phyloP scores from a whole-genome alignment of 2,329 filamentous ascomycete genomes.

The Elsinoe ampelina region DNA sequence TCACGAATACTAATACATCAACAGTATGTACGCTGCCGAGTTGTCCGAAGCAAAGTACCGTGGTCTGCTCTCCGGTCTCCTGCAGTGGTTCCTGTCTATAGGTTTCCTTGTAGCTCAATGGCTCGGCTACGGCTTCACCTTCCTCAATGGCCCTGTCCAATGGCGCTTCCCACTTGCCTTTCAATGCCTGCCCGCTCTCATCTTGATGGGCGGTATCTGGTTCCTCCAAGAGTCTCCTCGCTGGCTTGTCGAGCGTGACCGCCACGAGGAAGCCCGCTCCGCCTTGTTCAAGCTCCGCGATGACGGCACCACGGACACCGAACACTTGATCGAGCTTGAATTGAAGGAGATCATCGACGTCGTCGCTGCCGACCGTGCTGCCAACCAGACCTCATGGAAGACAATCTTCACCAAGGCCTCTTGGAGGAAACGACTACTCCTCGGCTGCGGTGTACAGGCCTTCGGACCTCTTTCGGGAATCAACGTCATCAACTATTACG shows the following conservation, averaged over 20 bases:
- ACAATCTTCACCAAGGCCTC: slow-evolving; percentile 49
- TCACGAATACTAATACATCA: not conserved
- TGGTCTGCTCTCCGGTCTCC: slow-evolving; percentile 24
- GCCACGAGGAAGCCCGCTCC: slow-evolving; percentile 26
- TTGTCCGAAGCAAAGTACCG: slow-evolving; percentile 27
- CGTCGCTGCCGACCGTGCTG: slow-evolving; percentile 49
- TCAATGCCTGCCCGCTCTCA: slow-evolving; percentile 35
- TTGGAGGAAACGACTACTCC: slow-evolving; percentile 37
- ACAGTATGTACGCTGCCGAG: slow-evolving; percentile 26
- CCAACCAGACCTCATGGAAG: slow-evolving; percentile 44
- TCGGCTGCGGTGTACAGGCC: slow-evolving; percentile 17
- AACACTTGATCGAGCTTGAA: slow-evolving; percentile 36
- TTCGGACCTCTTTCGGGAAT: slow-evolving; percentile 16
- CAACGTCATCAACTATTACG: slow-evolving; percentile 19
- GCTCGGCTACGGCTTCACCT: slow-evolving; percentile 31
- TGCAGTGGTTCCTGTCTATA: slow-evolving; percentile 31
- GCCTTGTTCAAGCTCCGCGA: slow-evolving; percentile 25
- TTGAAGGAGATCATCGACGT: slow-evolving; percentile 42
- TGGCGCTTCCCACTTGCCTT: slow-evolving; percentile 28
- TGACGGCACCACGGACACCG: slow-evolving; percentile 23
- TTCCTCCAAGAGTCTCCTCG: slow-evolving; percentile 40
- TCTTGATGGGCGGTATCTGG: slow-evolving; percentile 32
- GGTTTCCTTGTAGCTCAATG: slow-evolving; percentile 32
- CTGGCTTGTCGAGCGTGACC: slow-evolving; percentile 23
- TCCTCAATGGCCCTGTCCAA: slow-evolving; percentile 20